These are phyloP conservation scores for Solanum habrochaites DNA, from an alignment of 257 asterid genomes.

Conservation along the genomic window DNA sequence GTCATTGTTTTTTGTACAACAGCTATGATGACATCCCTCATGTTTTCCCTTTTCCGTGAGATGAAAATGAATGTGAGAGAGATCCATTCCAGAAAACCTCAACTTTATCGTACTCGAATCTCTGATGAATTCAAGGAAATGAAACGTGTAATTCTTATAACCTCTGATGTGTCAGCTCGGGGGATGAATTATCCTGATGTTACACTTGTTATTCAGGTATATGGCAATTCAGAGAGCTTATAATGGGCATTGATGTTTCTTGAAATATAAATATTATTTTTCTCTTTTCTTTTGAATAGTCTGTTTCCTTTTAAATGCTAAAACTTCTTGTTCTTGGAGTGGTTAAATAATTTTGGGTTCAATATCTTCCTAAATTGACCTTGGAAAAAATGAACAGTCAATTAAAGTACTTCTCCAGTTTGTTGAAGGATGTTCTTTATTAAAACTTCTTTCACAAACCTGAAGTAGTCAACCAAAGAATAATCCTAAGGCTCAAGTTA, in stretches of 20 bases:
- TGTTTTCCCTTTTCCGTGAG: conserved; percentile 65
- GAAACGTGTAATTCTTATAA: conserved; percentile 50
- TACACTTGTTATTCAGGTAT: conserved; percentile 79
- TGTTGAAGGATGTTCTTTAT: not conserved
- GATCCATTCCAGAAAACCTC: conserved; percentile 74
- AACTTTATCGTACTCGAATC: conserved; percentile 58
- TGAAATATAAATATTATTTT: not conserved
- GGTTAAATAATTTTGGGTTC: not conserved
- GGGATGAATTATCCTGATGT: conserved; percentile 95
- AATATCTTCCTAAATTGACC: not conserved
- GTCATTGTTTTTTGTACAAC: conserved; percentile 81
- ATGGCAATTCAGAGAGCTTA: not conserved
- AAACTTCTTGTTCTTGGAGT: not conserved
- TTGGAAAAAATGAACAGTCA: not conserved
- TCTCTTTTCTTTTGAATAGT: not conserved
- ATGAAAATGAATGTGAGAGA: conserved; percentile 75
- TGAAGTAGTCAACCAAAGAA: not conserved
- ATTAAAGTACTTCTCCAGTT: not conserved
- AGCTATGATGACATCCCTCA: conserved; percentile 72
- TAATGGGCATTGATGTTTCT: not conserved
- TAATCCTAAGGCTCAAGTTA: not conserved
- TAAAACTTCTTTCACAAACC: not conserved
- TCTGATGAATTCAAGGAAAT: conserved; percentile 82
- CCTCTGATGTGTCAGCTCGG: conserved; percentile 79
- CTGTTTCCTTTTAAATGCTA: not conserved